Evolutionary conservation across 106 monocot genomes (phyloP).

Genomic region (Apostasia ramifera): DNA sequence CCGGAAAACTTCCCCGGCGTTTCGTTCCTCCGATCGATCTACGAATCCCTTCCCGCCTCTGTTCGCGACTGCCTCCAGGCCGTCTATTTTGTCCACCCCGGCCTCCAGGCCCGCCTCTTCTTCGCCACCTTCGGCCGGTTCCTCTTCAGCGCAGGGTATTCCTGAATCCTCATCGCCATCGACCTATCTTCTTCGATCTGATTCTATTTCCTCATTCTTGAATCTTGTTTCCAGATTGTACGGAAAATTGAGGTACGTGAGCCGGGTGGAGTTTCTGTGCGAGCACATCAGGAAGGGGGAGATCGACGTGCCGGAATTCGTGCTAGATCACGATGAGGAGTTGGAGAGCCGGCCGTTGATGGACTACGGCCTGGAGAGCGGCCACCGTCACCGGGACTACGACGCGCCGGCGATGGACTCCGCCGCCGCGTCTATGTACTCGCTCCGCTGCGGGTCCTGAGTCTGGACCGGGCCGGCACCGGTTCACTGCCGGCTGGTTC

Average conservation of each 20-base stretch:
- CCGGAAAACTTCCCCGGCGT: conserved; percentile 75
- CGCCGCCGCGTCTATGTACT: conserved; percentile 55
- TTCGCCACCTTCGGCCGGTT: conserved; percentile 84
- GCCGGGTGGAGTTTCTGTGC: conserved; percentile 72
- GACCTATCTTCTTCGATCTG: too few species aligned
- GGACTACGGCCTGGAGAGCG: conserved; percentile 77
- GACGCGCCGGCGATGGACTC: conserved; percentile 69
- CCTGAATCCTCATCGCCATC: too few species aligned
- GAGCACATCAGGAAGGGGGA: conserved; percentile 50
- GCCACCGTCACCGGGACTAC: conserved; percentile 33
- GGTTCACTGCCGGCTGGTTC: too few species aligned
- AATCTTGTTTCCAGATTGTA: conserved; percentile 43
- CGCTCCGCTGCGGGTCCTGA: conserved; percentile 60
- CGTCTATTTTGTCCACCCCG: conserved; percentile 84
- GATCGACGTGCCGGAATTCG: conserved; percentile 73
- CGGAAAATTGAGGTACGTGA: conserved; percentile 70
- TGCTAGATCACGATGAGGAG: conserved; percentile 73
- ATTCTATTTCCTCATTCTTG: not conserved
- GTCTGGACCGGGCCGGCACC: not conserved
- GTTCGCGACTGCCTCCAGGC: conserved; percentile 45
- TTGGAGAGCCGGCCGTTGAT: conserved; percentile 74
- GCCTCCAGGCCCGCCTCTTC: conserved; percentile 81
- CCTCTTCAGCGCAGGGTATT: conserved; percentile 74
- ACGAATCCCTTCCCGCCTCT: conserved; percentile 41
- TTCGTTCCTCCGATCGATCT: conserved; percentile 44